A percentile compares a stretch with the other conserved stretches of the same genome.
Conservation (phyloP, 192 early-diverging fungal species). For the Mortierella hygrophila region DNA sequence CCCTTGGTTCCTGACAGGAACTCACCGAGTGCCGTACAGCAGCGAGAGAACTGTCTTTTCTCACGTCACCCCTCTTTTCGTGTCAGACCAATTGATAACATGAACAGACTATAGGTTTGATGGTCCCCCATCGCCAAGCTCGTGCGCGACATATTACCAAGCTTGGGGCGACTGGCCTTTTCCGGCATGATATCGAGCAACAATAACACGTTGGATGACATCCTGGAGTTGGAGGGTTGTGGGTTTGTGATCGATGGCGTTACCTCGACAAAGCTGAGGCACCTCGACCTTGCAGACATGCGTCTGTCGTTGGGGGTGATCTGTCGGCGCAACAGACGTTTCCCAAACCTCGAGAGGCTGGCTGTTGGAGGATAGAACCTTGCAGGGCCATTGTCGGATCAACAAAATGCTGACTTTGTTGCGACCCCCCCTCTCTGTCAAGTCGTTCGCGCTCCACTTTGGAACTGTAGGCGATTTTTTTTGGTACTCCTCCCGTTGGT, state of each 20-base stretch:
- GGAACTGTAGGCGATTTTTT: too few species aligned
- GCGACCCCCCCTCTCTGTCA: too few species aligned
- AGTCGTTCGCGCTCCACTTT: too few species aligned
- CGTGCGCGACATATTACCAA: not conserved
- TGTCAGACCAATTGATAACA: not conserved
- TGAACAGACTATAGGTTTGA: not conserved
- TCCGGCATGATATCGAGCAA: not conserved
- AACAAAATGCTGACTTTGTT: too few species aligned
- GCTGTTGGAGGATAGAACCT: not conserved
- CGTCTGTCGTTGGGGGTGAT: too few species aligned
- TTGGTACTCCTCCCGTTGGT: too few species aligned
- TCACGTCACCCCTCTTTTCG: not conserved
- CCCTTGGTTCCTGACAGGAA: not conserved
- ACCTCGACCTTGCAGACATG: too few species aligned
- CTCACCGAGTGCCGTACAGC: not conserved
- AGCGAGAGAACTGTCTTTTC: not conserved
- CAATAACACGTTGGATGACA: not conserved
- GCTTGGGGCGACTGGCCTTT: not conserved
- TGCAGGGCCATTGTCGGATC: too few species aligned
- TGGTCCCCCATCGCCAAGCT: not conserved
- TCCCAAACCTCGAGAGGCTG: not conserved
- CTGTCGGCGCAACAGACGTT: too few species aligned
- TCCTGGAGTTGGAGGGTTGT: not conserved
- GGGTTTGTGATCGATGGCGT: too few species aligned
- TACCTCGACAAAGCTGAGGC: too few species aligned